Evolutionary conservation across 139 green algal species (phyloP).

Genomic region (Cymbomonas tetramitiformis): DNA sequence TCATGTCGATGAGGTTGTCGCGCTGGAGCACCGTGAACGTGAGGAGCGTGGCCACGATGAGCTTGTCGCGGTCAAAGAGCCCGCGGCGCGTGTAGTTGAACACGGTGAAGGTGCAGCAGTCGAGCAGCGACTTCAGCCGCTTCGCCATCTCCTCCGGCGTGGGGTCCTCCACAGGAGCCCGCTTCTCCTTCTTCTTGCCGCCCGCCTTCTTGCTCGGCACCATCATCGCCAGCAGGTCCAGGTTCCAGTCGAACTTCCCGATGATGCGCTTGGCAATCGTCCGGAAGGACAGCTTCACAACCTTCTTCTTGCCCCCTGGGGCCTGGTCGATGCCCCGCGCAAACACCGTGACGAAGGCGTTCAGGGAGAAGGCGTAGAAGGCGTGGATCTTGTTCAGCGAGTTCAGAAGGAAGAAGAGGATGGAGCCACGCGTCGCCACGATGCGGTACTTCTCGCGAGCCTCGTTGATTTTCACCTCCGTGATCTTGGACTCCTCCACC

Average conservation of each 20-base stretch:
- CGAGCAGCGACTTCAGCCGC: conserved; percentile 42
- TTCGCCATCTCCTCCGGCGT: conserved; percentile 53
- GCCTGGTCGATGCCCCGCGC: conserved; percentile 54
- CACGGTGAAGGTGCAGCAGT: conserved; percentile 64
- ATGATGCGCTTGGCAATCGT: conserved; percentile 12
- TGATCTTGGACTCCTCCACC: conserved; percentile 48
- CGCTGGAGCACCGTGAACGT: conserved; percentile 39
- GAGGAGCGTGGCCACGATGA: conserved; percentile 63
- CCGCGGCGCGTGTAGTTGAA: conserved; percentile 70
- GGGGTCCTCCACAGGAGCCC: conserved; percentile 20
- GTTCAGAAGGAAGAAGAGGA: conserved; percentile 79
- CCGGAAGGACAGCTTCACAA: conserved; percentile 16
- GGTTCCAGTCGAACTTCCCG: conserved; percentile 28
- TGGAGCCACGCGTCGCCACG: conserved; percentile 47
- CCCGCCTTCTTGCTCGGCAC: neutral
- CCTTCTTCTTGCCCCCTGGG: conserved; percentile 27
- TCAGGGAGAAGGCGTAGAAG: conserved; percentile 71
- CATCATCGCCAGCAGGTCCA: conserved; percentile 11
- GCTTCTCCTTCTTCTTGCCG: conserved; percentile 37
- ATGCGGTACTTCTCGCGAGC: conserved; percentile 60
- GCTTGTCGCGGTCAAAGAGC: conserved; percentile 73
- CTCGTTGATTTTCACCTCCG: conserved; percentile 57
- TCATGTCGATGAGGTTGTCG: conserved; percentile 36
- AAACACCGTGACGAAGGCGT: conserved; percentile 64
- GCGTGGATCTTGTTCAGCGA: conserved; percentile 72